Evolutionary conservation across 768 basidiomycete genomes (phyloP), one percentile per base, ranked within the genome.

Genomic region (Epithele typhae): DNA sequence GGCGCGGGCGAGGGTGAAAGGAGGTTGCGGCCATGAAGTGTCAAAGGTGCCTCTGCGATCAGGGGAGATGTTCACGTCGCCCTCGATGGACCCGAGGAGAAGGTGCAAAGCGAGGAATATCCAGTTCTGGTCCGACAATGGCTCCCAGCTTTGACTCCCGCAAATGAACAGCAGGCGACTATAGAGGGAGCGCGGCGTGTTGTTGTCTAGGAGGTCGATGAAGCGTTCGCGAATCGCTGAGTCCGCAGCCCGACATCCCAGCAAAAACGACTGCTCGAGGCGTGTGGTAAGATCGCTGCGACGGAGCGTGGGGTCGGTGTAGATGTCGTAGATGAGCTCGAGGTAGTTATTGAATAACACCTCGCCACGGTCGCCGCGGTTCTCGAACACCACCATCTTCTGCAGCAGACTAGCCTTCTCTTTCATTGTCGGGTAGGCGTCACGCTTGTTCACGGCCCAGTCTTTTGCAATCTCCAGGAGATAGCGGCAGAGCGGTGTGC

Each of bases 141-240:
- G 79, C 46, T 98, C 96, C 96, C 96, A 99, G 57, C 76, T 92
- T 65, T 98, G 95, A 14, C 94, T 86, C 21, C 88, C 92, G 32
- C 95, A 72, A 53, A 98, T 82, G 64, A 94, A 97, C 33, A 87
- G 84, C 38, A 99, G 65, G 22, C 96, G 86, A 49, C 77, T 82
- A 48, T 80, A 79, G 10, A 96, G 74, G 1, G 87, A 84, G 25
- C 87, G 81, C 25, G 94, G 90, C 40, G 97, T 79, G 60, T 87
- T 94, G 57, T 81, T 73, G 57, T 98, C 94, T 52, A 98, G 72
- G 35, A 96, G 75, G 61, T 93, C 91, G 57, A 97, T 75, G 68
- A 98, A 99, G 33, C 79, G 76, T 48, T 87, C 84, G 39, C 96
- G 80, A 21, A 96, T 73, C 8, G 68, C 65, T 0, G 85, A 73